Percentiles rank a stretch among this genome's conserved stretches.
Evolutionary conservation across 495 filamentous ascomycete species (phyloP).

Genomic region (Daldinia grandis): DNA sequence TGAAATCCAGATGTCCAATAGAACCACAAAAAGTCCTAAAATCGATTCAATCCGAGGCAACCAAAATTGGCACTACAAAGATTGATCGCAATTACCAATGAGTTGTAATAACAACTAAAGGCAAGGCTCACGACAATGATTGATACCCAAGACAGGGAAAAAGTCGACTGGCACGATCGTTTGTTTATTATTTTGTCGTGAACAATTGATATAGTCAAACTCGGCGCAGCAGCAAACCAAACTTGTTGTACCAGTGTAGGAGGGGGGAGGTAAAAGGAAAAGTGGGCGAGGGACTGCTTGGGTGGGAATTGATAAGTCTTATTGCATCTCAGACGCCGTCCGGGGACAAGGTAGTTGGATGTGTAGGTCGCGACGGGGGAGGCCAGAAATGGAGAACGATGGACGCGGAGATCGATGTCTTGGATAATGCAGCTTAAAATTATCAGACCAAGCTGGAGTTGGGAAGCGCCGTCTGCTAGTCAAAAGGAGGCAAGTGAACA

Average conservation of each 20-base stretch:
- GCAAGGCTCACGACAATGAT: slow-evolving; percentile 24
- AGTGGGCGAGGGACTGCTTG: slow-evolving; percentile 40
- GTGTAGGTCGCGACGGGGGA: slow-evolving; percentile 42
- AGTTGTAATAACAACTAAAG: slow-evolving; percentile 4
- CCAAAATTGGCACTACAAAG: slow-evolving; percentile 24
- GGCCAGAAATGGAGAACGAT: slow-evolving; percentile 32
- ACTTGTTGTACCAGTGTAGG: slow-evolving; percentile 22
- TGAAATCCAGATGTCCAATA: slow-evolving; percentile 21
- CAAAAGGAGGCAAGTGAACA: slow-evolving; percentile 25
- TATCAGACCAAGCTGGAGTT: slow-evolving; percentile 36
- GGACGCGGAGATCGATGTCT: slow-evolving; percentile 42
- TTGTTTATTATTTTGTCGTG: slow-evolving; percentile 44
- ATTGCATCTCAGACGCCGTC: slow-evolving; percentile 41
- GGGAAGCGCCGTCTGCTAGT: slow-evolving; percentile 45
- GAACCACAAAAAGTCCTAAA: slow-evolving; percentile 18
- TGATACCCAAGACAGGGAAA: slow-evolving; percentile 18
- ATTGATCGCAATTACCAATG: slow-evolving; percentile 23
- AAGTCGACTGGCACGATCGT: slow-evolving; percentile 30
- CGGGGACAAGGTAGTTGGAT: slow-evolving; percentile 3
- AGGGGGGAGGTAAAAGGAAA: slow-evolving; percentile 41
- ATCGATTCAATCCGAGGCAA: slow-evolving; percentile 30
- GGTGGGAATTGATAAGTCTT: slow-evolving; percentile 45
- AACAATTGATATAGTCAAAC: slow-evolving; percentile 33
- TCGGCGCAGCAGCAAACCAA: slow-evolving; percentile 21
- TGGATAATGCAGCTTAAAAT: slow-evolving; percentile 40